Percentiles rank a stretch among this genome's conserved stretches.
Evolutionary conservation across 176 grass and related monocot species (phyloP).

Genomic region (Musa troglodytarum): DNA sequence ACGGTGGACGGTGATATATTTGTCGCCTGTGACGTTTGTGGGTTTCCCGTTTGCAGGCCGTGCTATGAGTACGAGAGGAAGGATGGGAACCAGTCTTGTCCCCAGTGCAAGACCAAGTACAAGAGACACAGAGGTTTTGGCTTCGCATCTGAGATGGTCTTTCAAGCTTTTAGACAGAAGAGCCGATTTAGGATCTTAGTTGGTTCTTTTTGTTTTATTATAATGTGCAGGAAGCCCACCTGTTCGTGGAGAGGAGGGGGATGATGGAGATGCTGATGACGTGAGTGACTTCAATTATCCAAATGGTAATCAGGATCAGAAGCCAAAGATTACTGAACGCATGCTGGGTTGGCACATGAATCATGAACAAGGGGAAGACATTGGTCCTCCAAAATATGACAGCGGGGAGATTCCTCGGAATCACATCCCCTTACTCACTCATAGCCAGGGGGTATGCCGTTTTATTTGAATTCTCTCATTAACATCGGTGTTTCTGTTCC

Average conservation of each 20-base stretch:
- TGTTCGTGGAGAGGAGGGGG: slow-evolving; percentile 52
- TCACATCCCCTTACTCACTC: slow-evolving; percentile 63
- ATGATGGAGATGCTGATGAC: slow-evolving; percentile 61
- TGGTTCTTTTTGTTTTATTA: background rate
- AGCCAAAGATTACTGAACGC: slow-evolving; percentile 65
- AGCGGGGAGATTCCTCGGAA: slow-evolving; percentile 87
- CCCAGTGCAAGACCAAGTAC: slow-evolving; percentile 32
- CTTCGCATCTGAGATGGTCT: background rate
- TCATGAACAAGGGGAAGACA: slow-evolving; percentile 38
- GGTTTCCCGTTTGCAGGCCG: slow-evolving; percentile 26
- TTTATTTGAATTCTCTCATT: slow-evolving; percentile 2
- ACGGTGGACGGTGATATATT: slow-evolving; percentile 23
- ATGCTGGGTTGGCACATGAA: slow-evolving; percentile 72
- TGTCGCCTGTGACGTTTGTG: slow-evolving; percentile 21
- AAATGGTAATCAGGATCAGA: slow-evolving; percentile 59
- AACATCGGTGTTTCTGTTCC: background rate
- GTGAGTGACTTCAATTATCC: slow-evolving; percentile 66
- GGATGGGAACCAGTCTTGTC: slow-evolving; percentile 27
- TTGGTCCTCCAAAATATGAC: slow-evolving; percentile 57
- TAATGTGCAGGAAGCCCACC: slow-evolving; percentile 60
- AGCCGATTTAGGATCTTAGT: background rate
- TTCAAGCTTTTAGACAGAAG: slow-evolving; percentile 6
- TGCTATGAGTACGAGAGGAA: slow-evolving; percentile 32
- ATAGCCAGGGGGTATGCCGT: slow-evolving; percentile 44
- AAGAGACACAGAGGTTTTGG: slow-evolving; percentile 26